Conservation (phyloP, 163 green algal species). For the Scenedesmus sp. region DNA sequence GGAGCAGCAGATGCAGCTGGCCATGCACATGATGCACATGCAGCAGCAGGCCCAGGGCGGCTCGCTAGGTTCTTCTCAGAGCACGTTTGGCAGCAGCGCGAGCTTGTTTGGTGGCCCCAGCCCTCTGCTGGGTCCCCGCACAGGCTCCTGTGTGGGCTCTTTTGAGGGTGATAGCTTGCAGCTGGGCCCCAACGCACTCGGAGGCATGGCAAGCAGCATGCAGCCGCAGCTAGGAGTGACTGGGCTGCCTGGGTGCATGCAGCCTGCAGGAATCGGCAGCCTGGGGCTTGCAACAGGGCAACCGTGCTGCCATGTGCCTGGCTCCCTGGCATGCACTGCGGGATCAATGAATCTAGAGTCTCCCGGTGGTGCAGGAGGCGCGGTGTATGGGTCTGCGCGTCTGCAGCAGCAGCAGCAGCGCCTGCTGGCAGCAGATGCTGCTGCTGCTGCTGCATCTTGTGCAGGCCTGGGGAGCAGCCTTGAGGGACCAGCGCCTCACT, state of each 20-base stretch:
- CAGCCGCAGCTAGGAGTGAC: not conserved
- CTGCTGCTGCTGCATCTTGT: no score
- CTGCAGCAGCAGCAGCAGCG: not conserved
- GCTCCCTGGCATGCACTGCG: not conserved
- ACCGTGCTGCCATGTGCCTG: not conserved
- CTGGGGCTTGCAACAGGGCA: not conserved
- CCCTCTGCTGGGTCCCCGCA: not conserved
- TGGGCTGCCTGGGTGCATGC: not conserved
- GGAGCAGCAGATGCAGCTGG: constrained; percentile 25
- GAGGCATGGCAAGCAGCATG: not conserved
- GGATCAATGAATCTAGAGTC: not conserved
- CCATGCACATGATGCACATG: constrained; percentile 18
- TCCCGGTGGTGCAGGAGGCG: not conserved
- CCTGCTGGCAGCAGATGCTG: not conserved
- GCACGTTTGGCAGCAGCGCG: not conserved
- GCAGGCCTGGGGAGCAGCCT: not conserved
- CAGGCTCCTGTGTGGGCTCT: not conserved
- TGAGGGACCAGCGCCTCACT: not conserved
- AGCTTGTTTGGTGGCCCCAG: constrained; percentile 7
- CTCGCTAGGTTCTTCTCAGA: not conserved
- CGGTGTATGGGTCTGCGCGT: not conserved
- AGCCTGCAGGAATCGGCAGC: not conserved
- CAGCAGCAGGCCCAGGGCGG: constrained; percentile 9
- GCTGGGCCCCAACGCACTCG: not conserved
- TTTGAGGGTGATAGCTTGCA: not conserved